phyloP scores from a whole-genome alignment of 495 filamentous ascomycete species.

The Rhypophila decipiens region DNA sequence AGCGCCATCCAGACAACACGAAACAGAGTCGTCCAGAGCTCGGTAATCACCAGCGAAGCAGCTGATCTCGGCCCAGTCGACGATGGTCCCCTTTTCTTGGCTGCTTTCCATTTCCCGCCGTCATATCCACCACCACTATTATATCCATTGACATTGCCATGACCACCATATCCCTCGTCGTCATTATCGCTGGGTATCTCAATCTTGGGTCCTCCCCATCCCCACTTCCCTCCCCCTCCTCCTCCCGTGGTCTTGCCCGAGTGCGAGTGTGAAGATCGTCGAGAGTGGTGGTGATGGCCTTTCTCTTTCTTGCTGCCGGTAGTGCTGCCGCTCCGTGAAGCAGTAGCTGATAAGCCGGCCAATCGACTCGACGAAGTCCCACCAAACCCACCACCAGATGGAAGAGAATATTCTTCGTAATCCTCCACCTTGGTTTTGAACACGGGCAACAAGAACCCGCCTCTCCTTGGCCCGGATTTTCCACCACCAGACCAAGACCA shows the following conservation, averaged over 20 bases:
- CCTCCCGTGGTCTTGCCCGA: no score
- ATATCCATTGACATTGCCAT: no score
- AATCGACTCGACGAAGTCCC: slow-evolving; percentile 8
- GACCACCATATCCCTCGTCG: slow-evolving; percentile 7
- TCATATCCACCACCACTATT: no score
- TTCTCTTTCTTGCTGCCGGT: slow-evolving; percentile 4
- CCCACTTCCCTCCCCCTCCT: slow-evolving; percentile 21
- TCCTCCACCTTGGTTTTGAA: slow-evolving; percentile 43
- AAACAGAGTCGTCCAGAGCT: slow-evolving; percentile 42
- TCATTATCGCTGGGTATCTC: slow-evolving; percentile 36
- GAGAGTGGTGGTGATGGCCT: slow-evolving; percentile 7
- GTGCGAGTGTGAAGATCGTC: no score
- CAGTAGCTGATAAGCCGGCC: no score
- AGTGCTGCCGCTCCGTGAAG: neutral
- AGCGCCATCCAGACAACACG: slow-evolving; percentile 41
- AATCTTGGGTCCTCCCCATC: slow-evolving; percentile 39
- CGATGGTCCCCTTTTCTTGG: neutral
- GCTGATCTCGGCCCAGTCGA: slow-evolving; percentile 14
- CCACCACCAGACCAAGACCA: no score
- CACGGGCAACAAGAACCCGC: slow-evolving; percentile 26
- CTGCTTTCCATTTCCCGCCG: slow-evolving; percentile 27
- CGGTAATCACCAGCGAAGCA: slow-evolving; percentile 23
- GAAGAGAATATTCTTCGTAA: slow-evolving; percentile 29
- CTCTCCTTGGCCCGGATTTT: slow-evolving; percentile 18
- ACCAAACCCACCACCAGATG: slow-evolving; percentile 12